Evolutionary conservation across 441 rosid species (phyloP).

Genomic region (Raphanus hybrid): DNA sequence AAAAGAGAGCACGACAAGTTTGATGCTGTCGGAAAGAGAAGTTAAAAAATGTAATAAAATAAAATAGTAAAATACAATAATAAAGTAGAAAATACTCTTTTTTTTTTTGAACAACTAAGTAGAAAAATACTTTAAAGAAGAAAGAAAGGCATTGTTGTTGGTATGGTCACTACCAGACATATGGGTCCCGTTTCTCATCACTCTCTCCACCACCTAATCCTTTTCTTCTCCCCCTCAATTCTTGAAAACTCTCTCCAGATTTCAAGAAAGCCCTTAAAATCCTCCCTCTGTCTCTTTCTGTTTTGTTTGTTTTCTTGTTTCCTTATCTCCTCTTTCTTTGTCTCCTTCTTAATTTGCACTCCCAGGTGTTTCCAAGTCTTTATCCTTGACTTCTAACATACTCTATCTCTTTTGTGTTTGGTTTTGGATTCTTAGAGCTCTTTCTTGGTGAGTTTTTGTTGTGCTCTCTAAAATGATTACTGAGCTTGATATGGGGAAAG

Average conservation of each 20-base stretch:
- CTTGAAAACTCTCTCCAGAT: slow-evolving; percentile 16
- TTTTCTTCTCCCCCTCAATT: slow-evolving; percentile 26
- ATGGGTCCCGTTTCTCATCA: slow-evolving; percentile 72
- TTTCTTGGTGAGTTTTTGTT: slow-evolving; percentile 44
- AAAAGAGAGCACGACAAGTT: slow-evolving; percentile 41
- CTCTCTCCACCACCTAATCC: slow-evolving; percentile 52
- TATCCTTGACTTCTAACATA: slow-evolving; percentile 10
- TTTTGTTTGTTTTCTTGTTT: slow-evolving; percentile 38
- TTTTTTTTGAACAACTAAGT: too few species aligned
- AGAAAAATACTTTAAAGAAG: slow-evolving; percentile 22
- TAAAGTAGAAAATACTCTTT: slow-evolving; percentile 28
- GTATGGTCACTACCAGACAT: slow-evolving; percentile 79
- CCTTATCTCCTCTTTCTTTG: slow-evolving; percentile 25
- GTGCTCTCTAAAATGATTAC: slow-evolving; percentile 41
- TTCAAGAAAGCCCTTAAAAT: slow-evolving; percentile 36
- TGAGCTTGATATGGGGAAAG: slow-evolving; percentile 47
- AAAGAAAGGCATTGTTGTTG: slow-evolving; percentile 50
- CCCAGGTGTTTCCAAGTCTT: slow-evolving; percentile 40
- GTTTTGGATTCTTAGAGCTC: slow-evolving; percentile 12
- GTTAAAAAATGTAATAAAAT: slow-evolving; percentile 6
- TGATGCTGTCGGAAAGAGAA: slow-evolving; percentile 41
- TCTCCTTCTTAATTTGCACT: slow-evolving; percentile 22
- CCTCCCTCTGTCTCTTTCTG: slow-evolving; percentile 36
- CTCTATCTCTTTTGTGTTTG: slow-evolving; percentile 8
- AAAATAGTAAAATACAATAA: background rate